phyloP scores from a whole-genome alignment of 202 grass and related monocot genomes.

The Elaeis oleifera region DNA sequence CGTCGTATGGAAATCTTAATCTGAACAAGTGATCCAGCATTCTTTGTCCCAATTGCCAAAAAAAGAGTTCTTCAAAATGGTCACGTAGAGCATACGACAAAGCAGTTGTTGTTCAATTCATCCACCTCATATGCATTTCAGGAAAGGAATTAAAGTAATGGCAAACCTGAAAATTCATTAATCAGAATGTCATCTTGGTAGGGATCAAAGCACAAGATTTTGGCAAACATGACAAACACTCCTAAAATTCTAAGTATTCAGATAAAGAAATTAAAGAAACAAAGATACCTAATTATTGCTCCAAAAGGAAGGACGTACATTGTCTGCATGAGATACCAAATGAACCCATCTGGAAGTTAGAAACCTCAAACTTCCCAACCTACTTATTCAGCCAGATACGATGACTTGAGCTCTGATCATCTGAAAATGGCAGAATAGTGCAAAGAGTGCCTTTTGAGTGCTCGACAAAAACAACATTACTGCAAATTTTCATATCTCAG shows the following conservation, averaged over 20 bases:
- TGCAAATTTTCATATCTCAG: no score
- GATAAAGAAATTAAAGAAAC: not conserved
- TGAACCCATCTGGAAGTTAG: not conserved
- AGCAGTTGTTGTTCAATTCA: no score
- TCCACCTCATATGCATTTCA: no score
- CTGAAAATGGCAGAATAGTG: not conserved
- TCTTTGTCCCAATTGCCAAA: no score
- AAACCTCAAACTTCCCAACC: not conserved
- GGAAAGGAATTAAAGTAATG: no score
- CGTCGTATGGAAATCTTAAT: no score
- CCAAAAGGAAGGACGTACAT: not conserved
- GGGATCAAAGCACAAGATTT: not conserved
- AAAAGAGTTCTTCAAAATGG: no score
- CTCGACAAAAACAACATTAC: no score
- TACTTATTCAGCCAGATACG: conserved; percentile 4
- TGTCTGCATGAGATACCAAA: not conserved
- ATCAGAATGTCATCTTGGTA: no score
- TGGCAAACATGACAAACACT: not conserved
- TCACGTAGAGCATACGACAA: no score
- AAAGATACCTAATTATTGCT: not conserved
- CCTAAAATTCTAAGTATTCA: not conserved
- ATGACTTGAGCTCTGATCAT: not conserved
- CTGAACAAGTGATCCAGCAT: no score
- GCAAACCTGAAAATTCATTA: no score
- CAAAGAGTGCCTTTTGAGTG: not conserved